Base-by-base conservation (phyloP, 2,329 filamentous ascomycete species). In the Colletotrichum tropicicola region DNA sequence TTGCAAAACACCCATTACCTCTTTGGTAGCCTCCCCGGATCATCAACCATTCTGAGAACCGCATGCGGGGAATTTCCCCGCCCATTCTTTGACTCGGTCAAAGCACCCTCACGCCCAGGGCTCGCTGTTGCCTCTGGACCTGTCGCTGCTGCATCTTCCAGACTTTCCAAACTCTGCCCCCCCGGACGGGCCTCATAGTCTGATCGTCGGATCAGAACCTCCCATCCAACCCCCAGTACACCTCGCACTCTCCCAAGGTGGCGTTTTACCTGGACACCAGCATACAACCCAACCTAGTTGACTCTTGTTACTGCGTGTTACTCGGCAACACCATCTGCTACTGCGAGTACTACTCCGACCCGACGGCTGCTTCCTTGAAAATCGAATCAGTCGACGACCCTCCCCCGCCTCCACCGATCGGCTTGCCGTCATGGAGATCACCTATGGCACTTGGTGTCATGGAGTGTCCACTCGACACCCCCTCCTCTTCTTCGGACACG, bases 21-120 rank as follows among this genome's bases (percentile, higher is more conserved):
- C 35, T 59, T 52, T 67, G 59, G 64, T 63, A 68, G 41, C 54
- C 56, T 61, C 53, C 54, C 54, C 49, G 53, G 43, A 63, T 49
- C 62, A 55, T 64, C 52, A 28, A 28, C 45, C 32, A 52, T 56
- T 53, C 51, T 68, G 64, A 67, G 60, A 67, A 41, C 66, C 66
- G 66, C 66, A 68, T 68, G 66, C 66, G 66, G 66, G 66, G 66
- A 68, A 60, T 60, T 67, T 67, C 66, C 66, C 66, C 66, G 66
- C 66, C 54, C 58, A 64, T 32, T 64, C 64, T 62, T 68, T 67
- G 66, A 68, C 66, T 59, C 66, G 64, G 66, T 68, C 66, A 67
- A 68, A 68, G 66, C 59, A 68, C 63, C 63, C 59, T 60, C 12
- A 19, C 39, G 17, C 57, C 35, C 56, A 55, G 58, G 63, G 63